Evolutionary conservation across 148 eudicot species (phyloP).

Genomic region (Rhododendron simsii): DNA sequence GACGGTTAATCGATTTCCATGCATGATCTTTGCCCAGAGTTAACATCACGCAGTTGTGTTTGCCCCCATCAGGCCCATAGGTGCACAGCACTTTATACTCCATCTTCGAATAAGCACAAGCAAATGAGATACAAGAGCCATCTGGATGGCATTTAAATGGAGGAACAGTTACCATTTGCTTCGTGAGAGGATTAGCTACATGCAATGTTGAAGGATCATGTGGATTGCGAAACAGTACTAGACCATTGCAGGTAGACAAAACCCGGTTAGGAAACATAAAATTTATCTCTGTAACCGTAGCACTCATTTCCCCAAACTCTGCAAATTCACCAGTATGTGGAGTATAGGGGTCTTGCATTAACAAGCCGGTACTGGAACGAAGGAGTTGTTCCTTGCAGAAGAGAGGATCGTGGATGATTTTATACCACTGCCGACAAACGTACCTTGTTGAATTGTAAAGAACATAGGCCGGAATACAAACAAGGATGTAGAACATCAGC

Average conservation of each 20-base stretch:
- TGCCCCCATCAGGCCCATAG: background rate
- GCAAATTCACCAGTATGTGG: too few species aligned
- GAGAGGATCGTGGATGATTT: background rate
- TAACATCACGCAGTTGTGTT: background rate
- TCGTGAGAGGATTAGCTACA: background rate
- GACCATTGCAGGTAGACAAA: too few species aligned
- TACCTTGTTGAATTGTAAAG: background rate
- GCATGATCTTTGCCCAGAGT: background rate
- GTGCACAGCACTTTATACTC: background rate
- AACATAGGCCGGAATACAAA: background rate
- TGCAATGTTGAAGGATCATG: too few species aligned
- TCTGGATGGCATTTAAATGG: background rate
- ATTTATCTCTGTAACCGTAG: too few species aligned
- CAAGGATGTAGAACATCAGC: background rate
- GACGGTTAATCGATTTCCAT: background rate
- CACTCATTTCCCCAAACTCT: too few species aligned
- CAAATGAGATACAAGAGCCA: background rate
- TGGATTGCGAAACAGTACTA: background rate
- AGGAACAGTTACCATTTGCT: background rate
- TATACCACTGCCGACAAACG: background rate
- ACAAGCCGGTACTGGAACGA: background rate
- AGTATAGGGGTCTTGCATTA: too few species aligned
- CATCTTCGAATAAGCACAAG: background rate
- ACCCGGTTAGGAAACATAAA: too few species aligned
- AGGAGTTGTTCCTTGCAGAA: background rate